phyloP scores from a whole-genome alignment of 306 rosid species.

The Lathyrus sativus region DNA sequence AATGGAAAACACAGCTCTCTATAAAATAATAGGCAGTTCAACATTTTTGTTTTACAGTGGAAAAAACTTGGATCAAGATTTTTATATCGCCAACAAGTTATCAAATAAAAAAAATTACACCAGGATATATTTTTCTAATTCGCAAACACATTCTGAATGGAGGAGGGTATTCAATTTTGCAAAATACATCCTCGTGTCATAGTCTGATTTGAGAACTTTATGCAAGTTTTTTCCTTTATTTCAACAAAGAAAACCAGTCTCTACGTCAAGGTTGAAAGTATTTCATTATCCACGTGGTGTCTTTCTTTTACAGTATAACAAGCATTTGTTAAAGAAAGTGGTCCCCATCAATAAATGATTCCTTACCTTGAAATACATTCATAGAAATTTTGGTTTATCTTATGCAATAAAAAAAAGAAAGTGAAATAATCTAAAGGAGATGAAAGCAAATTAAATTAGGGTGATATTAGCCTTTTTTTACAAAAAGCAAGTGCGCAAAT shows the following conservation, averaged over 20 bases:
- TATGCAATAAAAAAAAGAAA: constrained; percentile 19
- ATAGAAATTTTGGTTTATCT: constrained; percentile 27
- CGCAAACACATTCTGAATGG: neutral
- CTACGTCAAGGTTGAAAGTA: constrained; percentile 13
- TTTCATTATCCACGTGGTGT: constrained; percentile 31
- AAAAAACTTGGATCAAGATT: constrained; percentile 6
- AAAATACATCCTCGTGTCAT: constrained; percentile 1
- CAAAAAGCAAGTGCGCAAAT: neutral
- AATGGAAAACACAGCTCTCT: neutral
- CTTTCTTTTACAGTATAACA: constrained; percentile 19
- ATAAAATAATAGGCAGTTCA: constrained; percentile 1
- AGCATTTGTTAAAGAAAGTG: constrained; percentile 23
- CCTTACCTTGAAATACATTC: constrained; percentile 17
- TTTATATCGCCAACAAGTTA: constrained; percentile 1
- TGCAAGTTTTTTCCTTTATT: neutral
- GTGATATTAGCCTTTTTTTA: constrained; percentile 7
- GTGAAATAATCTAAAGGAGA: constrained; percentile 15
- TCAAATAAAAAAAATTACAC: neutral
- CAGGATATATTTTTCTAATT: neutral
- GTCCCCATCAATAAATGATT: constrained; percentile 17
- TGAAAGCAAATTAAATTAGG: constrained; percentile 15
- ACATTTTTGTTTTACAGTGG: neutral
- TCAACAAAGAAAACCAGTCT: constrained; percentile 15
- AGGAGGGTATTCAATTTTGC: constrained; percentile 10
- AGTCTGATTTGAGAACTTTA: constrained; percentile 7